Conservation (phyloP, 2,329 filamentous ascomycete genomes). For the Gyromitra esculenta region DNA sequence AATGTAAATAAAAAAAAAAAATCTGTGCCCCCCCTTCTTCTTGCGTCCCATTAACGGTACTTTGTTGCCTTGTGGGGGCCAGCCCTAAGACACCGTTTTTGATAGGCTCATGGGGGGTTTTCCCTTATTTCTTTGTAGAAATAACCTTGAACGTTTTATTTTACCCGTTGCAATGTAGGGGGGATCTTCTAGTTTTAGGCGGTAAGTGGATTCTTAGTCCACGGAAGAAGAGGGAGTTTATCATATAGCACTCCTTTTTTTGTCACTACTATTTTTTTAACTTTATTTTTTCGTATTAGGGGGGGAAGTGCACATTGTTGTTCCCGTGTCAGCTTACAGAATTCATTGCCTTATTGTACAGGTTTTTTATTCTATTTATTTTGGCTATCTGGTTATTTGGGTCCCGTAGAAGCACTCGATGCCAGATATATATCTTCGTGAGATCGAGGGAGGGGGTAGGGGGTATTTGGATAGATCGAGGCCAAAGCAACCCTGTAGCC, state of each 20-base stretch:
- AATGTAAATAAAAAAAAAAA: neutral
- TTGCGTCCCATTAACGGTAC: neutral
- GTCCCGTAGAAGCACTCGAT: neutral
- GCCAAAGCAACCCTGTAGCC: neutral
- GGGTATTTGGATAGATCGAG: neutral
- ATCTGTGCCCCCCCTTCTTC: neutral
- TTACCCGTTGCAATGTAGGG: neutral
- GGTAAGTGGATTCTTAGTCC: neutral
- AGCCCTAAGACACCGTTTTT: neutral
- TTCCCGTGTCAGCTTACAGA: neutral
- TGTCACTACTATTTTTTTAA: neutral
- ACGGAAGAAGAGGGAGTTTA: neutral
- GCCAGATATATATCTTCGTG: conserved; percentile 4
- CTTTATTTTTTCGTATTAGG: neutral
- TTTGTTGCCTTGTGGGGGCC: neutral
- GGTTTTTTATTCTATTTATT: neutral
- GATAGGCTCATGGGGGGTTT: neutral
- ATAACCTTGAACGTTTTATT: conserved; percentile 1
- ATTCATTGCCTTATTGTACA: neutral
- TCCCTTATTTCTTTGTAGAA: neutral
- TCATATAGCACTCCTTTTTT: neutral
- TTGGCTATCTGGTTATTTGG: neutral
- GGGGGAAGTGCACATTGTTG: no score
- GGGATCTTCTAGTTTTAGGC: neutral
- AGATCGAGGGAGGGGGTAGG: neutral